Evolutionary conservation across 805 yeast species (phyloP).

Genomic region (Scheffersomyces coipomensis): DNA sequence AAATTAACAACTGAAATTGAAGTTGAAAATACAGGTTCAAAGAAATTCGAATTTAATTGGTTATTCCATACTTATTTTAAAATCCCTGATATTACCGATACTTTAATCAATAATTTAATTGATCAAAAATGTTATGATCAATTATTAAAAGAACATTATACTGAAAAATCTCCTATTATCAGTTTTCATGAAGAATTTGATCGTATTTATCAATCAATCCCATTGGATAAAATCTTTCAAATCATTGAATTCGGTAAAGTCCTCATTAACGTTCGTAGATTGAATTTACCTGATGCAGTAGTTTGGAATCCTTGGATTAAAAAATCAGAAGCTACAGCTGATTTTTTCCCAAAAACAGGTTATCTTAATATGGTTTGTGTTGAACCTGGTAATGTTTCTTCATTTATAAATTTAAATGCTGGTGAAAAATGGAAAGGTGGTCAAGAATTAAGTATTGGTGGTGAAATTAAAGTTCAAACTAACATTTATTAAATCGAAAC

Average conservation of each 20-base stretch:
- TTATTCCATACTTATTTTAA: slow-evolving; percentile 88
- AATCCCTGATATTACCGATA: slow-evolving; percentile 74
- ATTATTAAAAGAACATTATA: slow-evolving; percentile 58
- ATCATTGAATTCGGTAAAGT: slow-evolving; percentile 73
- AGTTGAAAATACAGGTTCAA: slow-evolving; percentile 67
- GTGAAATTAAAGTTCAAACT: slow-evolving; percentile 61
- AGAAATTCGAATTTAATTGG: slow-evolving; percentile 83
- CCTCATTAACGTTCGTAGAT: slow-evolving; percentile 62
- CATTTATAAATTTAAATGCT: slow-evolving; percentile 61
- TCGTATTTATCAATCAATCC: slow-evolving; percentile 71
- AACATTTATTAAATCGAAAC: slow-evolving; percentile 26
- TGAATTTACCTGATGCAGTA: slow-evolving; percentile 66
- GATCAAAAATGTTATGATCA: slow-evolving; percentile 78
- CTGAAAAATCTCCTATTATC: slow-evolving; percentile 73
- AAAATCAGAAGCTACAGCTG: slow-evolving; percentile 79
- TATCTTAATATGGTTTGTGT: slow-evolving; percentile 87
- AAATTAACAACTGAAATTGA: slow-evolving; percentile 68
- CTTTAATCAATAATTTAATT: slow-evolving; percentile 72
- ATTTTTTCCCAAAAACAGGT: slow-evolving; percentile 84
- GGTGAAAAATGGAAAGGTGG: slow-evolving; percentile 75
- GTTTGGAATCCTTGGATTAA: slow-evolving; percentile 98
- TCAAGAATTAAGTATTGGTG: slow-evolving; percentile 58
- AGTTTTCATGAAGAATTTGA: slow-evolving; percentile 79
- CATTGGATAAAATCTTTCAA: slow-evolving; percentile 54
- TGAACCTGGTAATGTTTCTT: slow-evolving; percentile 88